Evolutionary conservation across 202 grass and related monocot species (phyloP), one percentile per base, ranked within the genome.

Genomic region (Dendrocalamus latiflorus): DNA sequence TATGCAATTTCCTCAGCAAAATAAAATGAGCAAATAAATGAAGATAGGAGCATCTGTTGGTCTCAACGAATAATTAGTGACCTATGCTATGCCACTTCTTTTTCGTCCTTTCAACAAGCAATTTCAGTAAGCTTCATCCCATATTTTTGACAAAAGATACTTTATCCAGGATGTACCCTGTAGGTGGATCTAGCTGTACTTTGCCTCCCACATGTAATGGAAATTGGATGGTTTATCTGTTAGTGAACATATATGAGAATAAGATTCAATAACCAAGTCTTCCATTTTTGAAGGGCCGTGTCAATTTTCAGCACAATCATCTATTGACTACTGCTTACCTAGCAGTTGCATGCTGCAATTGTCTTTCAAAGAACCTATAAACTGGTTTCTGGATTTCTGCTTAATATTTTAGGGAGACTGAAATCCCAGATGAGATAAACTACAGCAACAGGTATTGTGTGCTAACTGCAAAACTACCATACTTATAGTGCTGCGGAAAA

Each of bases 1-100:
- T 47, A 70, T 47, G n/a, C 21, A 26, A 12, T 24, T 42, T 45
- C 13, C 41, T 3, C 8, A 62, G 3, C 1, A 34, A 60, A 21
- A 33, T n/a, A 70, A 37, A 24, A 80, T 61, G 67, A 50, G 42
- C 28, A 72, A 25, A 82, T 26, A 82, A 63, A 78, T 49, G 59
- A 70, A 61, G 25, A 71, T 36, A 21, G 17, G n/a, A 34, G 6
- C 53, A 11, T 58, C 21, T 47, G 30, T 14, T 21, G 18, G 6
- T 16, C 37, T 43, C 8, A 21, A 44, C 33, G 7, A 47, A 47
- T 70, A 36, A 60, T 6, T 8, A 30, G 8, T 20, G 0, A 45
- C 36, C 25, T 44, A 53, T 45, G 12, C 4, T 10, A 80, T 63
- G 33, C 15, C 43, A 13, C 45, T 44, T 41, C 18, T 33, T 53